These are phyloP conservation scores for Alloteropsis angusta DNA, from an alignment of 202 grass and related monocot genomes.

Conservation along the genomic window DNA sequence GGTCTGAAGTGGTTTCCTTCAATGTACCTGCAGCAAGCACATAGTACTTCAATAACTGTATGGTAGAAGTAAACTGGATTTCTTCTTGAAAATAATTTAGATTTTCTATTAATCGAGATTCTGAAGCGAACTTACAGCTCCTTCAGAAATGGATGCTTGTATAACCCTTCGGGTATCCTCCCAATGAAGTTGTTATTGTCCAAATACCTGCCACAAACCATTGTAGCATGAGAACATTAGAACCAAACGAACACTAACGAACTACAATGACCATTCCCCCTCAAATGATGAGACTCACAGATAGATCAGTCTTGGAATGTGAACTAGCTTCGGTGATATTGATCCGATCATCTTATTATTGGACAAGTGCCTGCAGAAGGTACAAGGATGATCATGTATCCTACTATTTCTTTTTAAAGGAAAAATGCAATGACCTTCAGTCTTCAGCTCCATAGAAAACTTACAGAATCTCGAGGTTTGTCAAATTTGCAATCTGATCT, in stretches of 20 bases:
- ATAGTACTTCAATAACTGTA: not conserved
- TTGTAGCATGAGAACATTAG: not conserved
- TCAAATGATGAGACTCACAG: constrained; percentile 47
- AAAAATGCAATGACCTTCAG: not conserved
- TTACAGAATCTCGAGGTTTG: constrained; percentile 90
- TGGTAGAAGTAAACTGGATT: not conserved
- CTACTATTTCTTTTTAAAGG: not conserved
- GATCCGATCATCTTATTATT: constrained; percentile 82
- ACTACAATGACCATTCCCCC: not conserved
- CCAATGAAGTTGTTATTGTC: constrained; percentile 90
- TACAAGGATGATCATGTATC: not conserved
- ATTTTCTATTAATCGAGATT: not conserved
- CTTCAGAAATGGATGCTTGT: constrained; percentile 85
- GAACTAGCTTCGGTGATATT: constrained; percentile 64
- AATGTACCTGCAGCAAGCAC: constrained; percentile 49
- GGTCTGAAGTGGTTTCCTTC: constrained; percentile 91
- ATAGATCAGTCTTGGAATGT: constrained; percentile 80
- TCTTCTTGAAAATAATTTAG: not conserved
- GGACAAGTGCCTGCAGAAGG: constrained; percentile 60
- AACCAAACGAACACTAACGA: not conserved
- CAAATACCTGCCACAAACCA: constrained; percentile 49
- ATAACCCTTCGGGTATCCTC: constrained; percentile 88
- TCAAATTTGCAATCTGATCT: constrained; percentile 87
- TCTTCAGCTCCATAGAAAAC: constrained; percentile 17
- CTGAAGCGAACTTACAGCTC: constrained; percentile 59